Evolutionary conservation across 306 rosid genomes (phyloP).

Genomic region (Arachis stenosperma): DNA sequence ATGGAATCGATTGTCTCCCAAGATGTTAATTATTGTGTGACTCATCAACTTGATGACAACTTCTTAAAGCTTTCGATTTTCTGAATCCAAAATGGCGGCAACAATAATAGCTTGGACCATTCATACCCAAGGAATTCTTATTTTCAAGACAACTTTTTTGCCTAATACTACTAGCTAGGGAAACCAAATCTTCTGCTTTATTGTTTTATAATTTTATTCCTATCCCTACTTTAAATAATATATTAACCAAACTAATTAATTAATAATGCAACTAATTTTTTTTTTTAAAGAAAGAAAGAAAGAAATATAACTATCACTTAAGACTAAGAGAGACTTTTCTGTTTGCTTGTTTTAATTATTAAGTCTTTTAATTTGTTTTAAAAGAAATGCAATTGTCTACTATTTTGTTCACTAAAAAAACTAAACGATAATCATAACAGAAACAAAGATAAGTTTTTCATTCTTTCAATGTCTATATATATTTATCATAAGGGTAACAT

Average conservation of each 20-base stretch:
- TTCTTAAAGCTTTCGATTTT: constrained; percentile 18
- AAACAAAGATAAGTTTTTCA: no score
- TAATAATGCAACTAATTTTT: background rate
- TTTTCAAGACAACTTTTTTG: constrained; percentile 11
- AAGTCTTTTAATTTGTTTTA: background rate
- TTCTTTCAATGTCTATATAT: no score
- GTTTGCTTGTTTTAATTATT: no score
- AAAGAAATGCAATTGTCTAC: background rate
- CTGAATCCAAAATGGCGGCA: constrained; percentile 32
- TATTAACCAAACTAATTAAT: background rate
- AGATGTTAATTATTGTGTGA: background rate
- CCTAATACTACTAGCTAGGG: background rate
- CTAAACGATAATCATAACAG: no score
- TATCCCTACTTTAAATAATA: background rate
- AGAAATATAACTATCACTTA: background rate
- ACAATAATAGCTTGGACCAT: constrained; percentile 13
- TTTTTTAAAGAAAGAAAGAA: background rate
- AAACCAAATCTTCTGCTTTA: constrained; percentile 4
- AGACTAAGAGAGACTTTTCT: background rate
- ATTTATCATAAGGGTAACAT: no score
- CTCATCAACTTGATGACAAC: constrained; percentile 12
- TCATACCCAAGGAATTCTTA: no score
- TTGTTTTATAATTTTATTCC: background rate
- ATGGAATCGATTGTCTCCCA: constrained; percentile 14
- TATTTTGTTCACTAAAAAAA: no score